Evolutionary conservation across 2,329 filamentous ascomycete species (phyloP).

Genomic region (Colletotrichum karsti): DNA sequence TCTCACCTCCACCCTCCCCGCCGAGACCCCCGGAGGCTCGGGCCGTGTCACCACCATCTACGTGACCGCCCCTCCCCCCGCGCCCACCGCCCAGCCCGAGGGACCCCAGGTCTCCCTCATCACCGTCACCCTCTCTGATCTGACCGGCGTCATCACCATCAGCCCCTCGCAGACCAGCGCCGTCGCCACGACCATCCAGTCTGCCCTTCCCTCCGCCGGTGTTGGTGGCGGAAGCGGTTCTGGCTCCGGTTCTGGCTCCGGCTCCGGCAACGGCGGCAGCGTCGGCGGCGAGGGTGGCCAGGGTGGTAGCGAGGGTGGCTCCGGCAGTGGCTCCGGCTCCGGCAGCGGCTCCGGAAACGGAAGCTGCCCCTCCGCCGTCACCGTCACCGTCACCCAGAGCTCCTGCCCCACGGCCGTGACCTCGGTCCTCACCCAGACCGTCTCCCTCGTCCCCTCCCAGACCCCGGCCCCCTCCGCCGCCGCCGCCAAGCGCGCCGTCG

Average conservation of each 20-base stretch:
- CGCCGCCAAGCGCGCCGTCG: slow-evolving; percentile 5
- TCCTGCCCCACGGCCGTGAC: slow-evolving; percentile 13
- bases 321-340: not conserved
- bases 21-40: slow-evolving; percentile 20
- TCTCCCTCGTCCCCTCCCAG: slow-evolving; percentile 20
- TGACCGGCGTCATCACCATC: slow-evolving; percentile 13
- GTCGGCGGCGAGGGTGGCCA: slow-evolving; percentile 10
- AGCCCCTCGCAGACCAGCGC: not conserved
- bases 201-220: slow-evolving; percentile 16
- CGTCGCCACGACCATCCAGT: slow-evolving; percentile 5
- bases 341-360: not conserved
- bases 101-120: slow-evolving; percentile 22
- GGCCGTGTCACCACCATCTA: slow-evolving; percentile 21
- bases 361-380: slow-evolving; percentile 21
- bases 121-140: slow-evolving; percentile 24
- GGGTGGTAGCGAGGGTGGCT: too few species aligned
- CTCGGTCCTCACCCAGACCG: slow-evolving; percentile 25
- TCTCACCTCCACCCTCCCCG: slow-evolving; percentile 22
- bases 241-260: not conserved
- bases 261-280: not conserved
- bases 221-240: not conserved
- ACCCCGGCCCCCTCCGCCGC: too few species aligned
- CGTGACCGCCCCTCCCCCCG: slow-evolving; percentile 15
- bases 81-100: slow-evolving; percentile 1
- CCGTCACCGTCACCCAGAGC: slow-evolving; percentile 18